Evolutionary conservation across 23 red algal genomes (phyloP).

Genomic region (Pyropia yezoensis): DNA sequence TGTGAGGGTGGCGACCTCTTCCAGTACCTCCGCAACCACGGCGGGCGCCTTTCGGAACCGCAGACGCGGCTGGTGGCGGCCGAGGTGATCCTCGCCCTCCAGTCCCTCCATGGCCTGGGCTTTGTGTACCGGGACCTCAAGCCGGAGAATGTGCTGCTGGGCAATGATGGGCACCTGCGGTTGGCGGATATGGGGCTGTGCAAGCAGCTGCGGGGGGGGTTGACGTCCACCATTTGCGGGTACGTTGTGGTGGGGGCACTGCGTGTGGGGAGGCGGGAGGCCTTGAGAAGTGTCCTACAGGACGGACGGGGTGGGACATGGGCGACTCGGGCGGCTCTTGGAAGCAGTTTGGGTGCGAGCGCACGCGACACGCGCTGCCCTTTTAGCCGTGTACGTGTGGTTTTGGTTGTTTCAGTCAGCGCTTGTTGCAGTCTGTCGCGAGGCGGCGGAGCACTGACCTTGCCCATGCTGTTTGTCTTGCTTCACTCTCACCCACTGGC

Average conservation of each 20-base stretch:
- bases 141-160: slow-evolving; percentile 91
- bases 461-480: no score
- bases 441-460: no score
- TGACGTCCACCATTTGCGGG: slow-evolving; percentile 79
- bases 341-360: no score
- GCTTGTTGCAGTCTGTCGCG: no score
- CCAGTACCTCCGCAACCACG: slow-evolving; percentile 47
- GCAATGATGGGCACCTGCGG: slow-evolving; percentile 70
- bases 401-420: no score
- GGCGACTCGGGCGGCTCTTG: no score
- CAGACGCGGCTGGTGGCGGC: slow-evolving; percentile 57
- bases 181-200: slow-evolving; percentile 95
- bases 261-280: no score
- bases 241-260: background rate
- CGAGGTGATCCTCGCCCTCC: slow-evolving; percentile 68
- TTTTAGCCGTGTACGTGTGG: no score
- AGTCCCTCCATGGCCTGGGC: slow-evolving; percentile 68
- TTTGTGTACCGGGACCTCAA: slow-evolving; percentile 98
- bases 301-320: no score
- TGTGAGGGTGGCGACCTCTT: slow-evolving; percentile 84
- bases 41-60: slow-evolving; percentile 47
- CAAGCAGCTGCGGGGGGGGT: slow-evolving; percentile 43
- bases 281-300: no score
- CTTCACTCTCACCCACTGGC: no score
- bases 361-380: no score